phyloP scores from a whole-genome alignment of 1,139 yeast genomes.

The Saccharomyces hybrid region DNA sequence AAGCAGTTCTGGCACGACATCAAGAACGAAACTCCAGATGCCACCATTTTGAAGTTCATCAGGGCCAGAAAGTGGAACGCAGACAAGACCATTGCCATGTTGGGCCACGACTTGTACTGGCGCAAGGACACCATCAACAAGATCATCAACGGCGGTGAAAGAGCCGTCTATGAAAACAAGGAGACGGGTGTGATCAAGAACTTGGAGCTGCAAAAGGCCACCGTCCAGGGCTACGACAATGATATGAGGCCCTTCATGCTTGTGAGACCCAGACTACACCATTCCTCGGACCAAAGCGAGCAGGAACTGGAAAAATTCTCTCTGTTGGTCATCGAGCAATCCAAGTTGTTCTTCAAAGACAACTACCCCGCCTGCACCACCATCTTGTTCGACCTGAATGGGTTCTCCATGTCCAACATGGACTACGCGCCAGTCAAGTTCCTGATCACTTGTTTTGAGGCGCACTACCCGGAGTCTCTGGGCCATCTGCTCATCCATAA shows the following conservation, averaged over 20 bases:
- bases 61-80: slow-evolving; percentile 72
- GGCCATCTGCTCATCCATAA: slow-evolving; percentile 72
- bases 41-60: slow-evolving; percentile 54
- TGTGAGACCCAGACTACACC: slow-evolving; percentile 71
- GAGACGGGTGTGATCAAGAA: slow-evolving; percentile 33
- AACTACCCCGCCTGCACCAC: slow-evolving; percentile 52
- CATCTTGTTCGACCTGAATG: slow-evolving; percentile 67
- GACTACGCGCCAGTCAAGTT: slow-evolving; percentile 78
- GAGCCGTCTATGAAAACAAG: slow-evolving; percentile 32
- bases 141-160: slow-evolving; percentile 56
- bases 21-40: slow-evolving; percentile 67
- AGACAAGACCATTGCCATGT: slow-evolving; percentile 58
- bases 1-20: slow-evolving; percentile 41
- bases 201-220: slow-evolving; percentile 50
- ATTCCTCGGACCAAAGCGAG: slow-evolving; percentile 65
- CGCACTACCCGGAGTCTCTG: slow-evolving; percentile 80
- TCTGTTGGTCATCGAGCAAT: slow-evolving; percentile 59
- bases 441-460: slow-evolving; percentile 70
- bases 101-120: slow-evolving; percentile 63
- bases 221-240: slow-evolving; percentile 61
- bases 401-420: slow-evolving; percentile 71
- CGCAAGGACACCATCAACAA: slow-evolving; percentile 53
- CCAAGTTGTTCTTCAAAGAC: slow-evolving; percentile 54
- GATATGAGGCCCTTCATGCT: too few relatives aligned
- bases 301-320: slow-evolving; percentile 63